Conservation (phyloP, 805 yeast species). For the Zygotorulaspora sp. region DNA sequence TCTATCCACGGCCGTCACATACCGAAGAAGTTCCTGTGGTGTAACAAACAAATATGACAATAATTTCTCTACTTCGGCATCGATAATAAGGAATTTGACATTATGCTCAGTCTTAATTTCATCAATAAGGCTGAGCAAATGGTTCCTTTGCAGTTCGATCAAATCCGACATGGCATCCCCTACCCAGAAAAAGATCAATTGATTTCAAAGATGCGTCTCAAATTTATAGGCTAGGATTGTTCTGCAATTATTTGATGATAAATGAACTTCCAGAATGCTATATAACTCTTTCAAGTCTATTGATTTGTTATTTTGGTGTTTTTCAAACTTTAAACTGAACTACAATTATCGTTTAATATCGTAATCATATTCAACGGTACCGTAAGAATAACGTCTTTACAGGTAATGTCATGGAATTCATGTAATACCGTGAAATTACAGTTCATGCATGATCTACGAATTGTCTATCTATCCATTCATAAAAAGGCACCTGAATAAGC, state of each 20-base stretch:
- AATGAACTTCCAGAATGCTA: no score
- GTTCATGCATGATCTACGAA: neutral
- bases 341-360: neutral
- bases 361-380: neutral
- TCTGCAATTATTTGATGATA: no score
- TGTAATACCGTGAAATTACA: neutral
- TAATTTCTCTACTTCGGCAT: conserved; percentile 47
- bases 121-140: conserved; percentile 37
- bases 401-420: neutral
- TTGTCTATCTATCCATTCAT: conserved; percentile 1
- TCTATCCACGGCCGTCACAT: conserved; percentile 60
- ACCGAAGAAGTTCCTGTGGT: conserved; percentile 43
- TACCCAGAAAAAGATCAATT: no score
- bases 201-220: no score
- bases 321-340: no score
- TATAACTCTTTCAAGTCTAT: no score
- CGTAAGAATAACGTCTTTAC: no score
- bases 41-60: conserved; percentile 43
- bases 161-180: conserved; percentile 42
- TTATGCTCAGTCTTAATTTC: conserved; percentile 43
- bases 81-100: conserved; percentile 52
- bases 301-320: no score
- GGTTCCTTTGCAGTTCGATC: conserved; percentile 37
- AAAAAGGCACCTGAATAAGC: conserved; percentile 53
- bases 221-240: no score